Evolutionary conservation across 2,329 filamentous ascomycete genomes (phyloP).

Genomic region (Penicillium palitans): DNA sequence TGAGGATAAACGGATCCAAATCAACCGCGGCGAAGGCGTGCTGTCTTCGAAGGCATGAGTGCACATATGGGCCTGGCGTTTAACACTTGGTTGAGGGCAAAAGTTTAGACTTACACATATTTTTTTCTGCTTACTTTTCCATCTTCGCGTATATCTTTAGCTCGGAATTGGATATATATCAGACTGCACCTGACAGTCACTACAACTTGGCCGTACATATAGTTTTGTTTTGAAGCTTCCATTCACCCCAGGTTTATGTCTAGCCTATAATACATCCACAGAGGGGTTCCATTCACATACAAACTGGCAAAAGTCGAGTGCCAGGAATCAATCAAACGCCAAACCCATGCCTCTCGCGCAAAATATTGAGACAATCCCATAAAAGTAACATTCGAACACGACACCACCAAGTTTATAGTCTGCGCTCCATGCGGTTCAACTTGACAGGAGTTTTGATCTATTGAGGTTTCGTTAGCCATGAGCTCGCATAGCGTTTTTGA

Average conservation of each 20-base stretch:
- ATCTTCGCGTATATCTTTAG: neutral
- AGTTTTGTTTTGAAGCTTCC: slow-evolving; percentile 2
- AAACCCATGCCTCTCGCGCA: slow-evolving; percentile 26
- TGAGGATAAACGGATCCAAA: slow-evolving; percentile 92
- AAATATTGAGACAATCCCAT: slow-evolving; percentile 24
- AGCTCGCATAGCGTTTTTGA: neutral
- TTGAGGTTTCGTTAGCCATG: slow-evolving; percentile 21
- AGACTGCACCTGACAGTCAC: neutral
- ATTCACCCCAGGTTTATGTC: slow-evolving; percentile 9
- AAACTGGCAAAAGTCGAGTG: slow-evolving; percentile 16
- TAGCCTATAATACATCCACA: slow-evolving; percentile 26
- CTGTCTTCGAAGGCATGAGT: slow-evolving; percentile 34
- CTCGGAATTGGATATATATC: slow-evolving; percentile 9
- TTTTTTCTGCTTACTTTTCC: slow-evolving; percentile 9
- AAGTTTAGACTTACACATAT: slow-evolving; percentile 30
- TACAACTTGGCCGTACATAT: neutral
- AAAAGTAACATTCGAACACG: slow-evolving; percentile 20
- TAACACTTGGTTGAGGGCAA: slow-evolving; percentile 32
- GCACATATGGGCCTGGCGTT: slow-evolving; percentile 33
- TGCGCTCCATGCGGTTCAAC: slow-evolving; percentile 60
- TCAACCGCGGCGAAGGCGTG: slow-evolving; percentile 68
- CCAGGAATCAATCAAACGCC: slow-evolving; percentile 28
- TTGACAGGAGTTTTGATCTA: slow-evolving; percentile 60
- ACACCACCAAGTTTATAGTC: slow-evolving; percentile 31
- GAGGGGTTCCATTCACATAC: slow-evolving; percentile 22